Evolutionary conservation across 2,329 filamentous ascomycete species (phyloP).

Genomic region (Penicillium nordicum): DNA sequence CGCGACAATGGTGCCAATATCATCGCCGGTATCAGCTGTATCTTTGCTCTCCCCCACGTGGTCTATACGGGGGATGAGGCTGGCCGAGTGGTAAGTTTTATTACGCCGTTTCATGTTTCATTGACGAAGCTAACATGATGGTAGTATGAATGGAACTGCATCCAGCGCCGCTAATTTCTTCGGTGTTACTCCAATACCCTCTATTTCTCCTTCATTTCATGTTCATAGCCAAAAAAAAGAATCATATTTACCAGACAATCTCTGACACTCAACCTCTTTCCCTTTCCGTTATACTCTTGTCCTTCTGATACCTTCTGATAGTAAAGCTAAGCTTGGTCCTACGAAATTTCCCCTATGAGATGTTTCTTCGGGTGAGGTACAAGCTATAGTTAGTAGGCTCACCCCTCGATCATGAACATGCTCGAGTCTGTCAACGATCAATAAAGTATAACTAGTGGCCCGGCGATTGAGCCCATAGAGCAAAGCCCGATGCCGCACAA

Average conservation of each 20-base stretch:
- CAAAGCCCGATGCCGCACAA: background rate
- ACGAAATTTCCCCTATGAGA: background rate
- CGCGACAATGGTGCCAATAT: slow-evolving; percentile 58
- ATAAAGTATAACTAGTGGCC: background rate
- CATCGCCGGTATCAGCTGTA: slow-evolving; percentile 73
- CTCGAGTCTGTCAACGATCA: background rate
- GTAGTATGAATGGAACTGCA: slow-evolving; percentile 58
- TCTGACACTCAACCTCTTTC: background rate
- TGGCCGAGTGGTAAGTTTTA: slow-evolving; percentile 70
- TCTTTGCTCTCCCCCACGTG: slow-evolving; percentile 74
- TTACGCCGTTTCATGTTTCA: background rate
- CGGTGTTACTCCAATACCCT: background rate
- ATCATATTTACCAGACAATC: background rate
- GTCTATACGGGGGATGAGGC: slow-evolving; percentile 95
- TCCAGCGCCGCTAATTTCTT: slow-evolving; percentile 45
- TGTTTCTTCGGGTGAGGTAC: background rate
- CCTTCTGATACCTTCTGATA: background rate
- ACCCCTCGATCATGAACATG: background rate
- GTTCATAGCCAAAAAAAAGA: background rate
- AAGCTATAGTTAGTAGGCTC: background rate
- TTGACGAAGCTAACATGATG: slow-evolving; percentile 16
- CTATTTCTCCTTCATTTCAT: background rate
- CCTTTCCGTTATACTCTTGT: background rate
- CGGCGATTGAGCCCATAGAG: background rate
- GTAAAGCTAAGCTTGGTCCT: background rate